Evolutionary conservation across 257 asterid species (phyloP).

Genomic region (Fraxinus anomala): DNA sequence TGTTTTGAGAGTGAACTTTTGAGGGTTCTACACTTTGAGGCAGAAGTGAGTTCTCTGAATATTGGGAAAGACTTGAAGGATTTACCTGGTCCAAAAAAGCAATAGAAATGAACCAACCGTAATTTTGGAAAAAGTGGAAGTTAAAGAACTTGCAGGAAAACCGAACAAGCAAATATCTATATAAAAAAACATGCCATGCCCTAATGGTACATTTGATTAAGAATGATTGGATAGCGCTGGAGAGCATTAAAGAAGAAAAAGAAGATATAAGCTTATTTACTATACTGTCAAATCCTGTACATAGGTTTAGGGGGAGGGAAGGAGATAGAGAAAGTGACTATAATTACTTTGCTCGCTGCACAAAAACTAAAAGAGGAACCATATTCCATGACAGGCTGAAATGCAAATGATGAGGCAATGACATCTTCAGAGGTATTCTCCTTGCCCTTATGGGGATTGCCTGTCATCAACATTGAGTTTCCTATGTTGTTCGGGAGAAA

Average conservation of each 20-base stretch:
- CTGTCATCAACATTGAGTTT: conserved; percentile 33
- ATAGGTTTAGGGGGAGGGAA: too few species aligned
- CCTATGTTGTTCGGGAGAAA: conserved; percentile 24
- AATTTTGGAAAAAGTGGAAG: background rate
- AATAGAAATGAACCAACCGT: background rate
- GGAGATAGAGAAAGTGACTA: conserved; percentile 15
- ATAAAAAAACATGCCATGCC: background rate
- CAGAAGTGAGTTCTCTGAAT: conserved; percentile 34
- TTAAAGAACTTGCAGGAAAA: background rate
- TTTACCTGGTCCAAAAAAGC: conserved; percentile 32
- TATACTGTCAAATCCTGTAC: background rate
- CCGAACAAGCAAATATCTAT: background rate
- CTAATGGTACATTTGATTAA: background rate
- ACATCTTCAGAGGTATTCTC: conserved; percentile 50
- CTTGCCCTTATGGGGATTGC: conserved; percentile 48
- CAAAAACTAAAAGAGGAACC: conserved; percentile 44
- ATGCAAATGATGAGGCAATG: conserved; percentile 63
- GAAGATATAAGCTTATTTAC: background rate
- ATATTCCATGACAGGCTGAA: conserved; percentile 54
- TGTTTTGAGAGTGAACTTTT: conserved; percentile 24
- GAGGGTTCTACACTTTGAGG: conserved; percentile 34
- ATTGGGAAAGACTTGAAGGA: conserved; percentile 41
- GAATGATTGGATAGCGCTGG: background rate
- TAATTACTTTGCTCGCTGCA: conserved; percentile 51
- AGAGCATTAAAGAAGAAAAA: background rate